These are phyloP conservation scores for Ceratobasidium sp. DNA, from an alignment of 1,284 basidiomycete genomes.

Conservation along the genomic window DNA sequence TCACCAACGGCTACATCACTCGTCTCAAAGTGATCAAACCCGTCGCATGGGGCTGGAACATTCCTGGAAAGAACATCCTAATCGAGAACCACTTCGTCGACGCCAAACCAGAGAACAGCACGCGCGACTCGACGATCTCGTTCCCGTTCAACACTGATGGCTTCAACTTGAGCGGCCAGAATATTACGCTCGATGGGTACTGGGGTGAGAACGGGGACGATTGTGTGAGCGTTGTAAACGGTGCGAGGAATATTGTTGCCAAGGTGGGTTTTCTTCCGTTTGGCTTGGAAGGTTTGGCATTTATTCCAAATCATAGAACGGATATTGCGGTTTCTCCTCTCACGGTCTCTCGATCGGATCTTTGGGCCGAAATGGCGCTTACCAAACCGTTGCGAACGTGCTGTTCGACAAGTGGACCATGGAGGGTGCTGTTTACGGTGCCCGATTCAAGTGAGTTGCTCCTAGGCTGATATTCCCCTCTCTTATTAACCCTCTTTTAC, in stretches of 20 bases:
- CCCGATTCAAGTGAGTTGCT: conserved; percentile 59
- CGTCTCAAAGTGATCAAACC: conserved; percentile 66
- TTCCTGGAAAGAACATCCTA: conserved; percentile 63
- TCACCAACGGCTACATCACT: conserved; percentile 61
- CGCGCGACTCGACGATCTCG: conserved; percentile 57
- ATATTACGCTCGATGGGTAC: conserved; percentile 64
- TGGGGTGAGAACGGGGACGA: conserved; percentile 67
- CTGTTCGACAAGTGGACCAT: conserved; percentile 65
- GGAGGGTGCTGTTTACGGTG: conserved; percentile 66
- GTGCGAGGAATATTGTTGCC: conserved; percentile 63
- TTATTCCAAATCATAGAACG: conserved; percentile 54
- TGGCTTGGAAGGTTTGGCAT: neutral
- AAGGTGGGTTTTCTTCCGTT: conserved; percentile 46
- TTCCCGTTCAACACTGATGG: conserved; percentile 65
- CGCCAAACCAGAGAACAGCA: conserved; percentile 62
- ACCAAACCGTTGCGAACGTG: conserved; percentile 61
- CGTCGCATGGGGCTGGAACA: conserved; percentile 65
- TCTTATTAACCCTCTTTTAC: conserved; percentile 48
- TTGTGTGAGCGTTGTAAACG: conserved; percentile 65
- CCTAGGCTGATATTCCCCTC: neutral
- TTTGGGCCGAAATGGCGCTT: conserved; percentile 61
- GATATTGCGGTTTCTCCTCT: conserved; percentile 64
- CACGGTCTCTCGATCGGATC: conserved; percentile 67
- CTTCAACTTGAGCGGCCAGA: conserved; percentile 63
- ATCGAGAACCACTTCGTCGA: conserved; percentile 65